A percentile compares a stretch with the other conserved stretches of the same genome.
Conservation (phyloP, 495 filamentous ascomycete species). For the Xylaria acuta region DNA sequence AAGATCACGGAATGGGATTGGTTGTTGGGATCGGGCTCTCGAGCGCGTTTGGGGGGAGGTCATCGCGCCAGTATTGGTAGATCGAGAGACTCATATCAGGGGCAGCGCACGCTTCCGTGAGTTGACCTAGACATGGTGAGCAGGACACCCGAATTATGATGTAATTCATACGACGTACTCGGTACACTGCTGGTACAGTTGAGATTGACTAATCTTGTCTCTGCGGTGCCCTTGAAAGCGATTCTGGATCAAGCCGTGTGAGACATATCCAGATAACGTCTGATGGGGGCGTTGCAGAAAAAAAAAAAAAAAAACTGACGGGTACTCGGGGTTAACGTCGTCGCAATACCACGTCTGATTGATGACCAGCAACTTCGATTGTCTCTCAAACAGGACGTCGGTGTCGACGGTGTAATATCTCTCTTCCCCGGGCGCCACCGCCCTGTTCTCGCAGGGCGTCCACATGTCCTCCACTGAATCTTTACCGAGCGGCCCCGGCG, state of each 20-base stretch:
- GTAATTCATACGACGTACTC: not conserved
- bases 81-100: slow-evolving; percentile 4
- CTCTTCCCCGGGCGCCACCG: not conserved
- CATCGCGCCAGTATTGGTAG: not conserved
- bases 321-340: slow-evolving; percentile 1
- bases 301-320: too few relatives aligned
- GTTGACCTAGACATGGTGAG: not conserved
- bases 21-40: not conserved
- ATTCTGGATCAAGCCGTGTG: not conserved
- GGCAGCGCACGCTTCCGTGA: not conserved
- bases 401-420: slow-evolving; percentile 13
- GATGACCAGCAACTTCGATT: not conserved
- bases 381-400: not conserved
- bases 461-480: slow-evolving; percentile 4
- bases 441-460: slow-evolving; percentile 14
- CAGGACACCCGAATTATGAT: not conserved
- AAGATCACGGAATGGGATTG: not conserved
- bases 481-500: not conserved
- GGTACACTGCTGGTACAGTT: not conserved
- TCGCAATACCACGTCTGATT: slow-evolving; percentile 1
- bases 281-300: too few relatives aligned
- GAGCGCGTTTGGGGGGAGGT: not conserved
- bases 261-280: not conserved
- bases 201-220: not conserved
- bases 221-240: not conserved